Base-by-base conservation (phyloP, 345 rosid species). In the Litchi chinensis region DNA sequence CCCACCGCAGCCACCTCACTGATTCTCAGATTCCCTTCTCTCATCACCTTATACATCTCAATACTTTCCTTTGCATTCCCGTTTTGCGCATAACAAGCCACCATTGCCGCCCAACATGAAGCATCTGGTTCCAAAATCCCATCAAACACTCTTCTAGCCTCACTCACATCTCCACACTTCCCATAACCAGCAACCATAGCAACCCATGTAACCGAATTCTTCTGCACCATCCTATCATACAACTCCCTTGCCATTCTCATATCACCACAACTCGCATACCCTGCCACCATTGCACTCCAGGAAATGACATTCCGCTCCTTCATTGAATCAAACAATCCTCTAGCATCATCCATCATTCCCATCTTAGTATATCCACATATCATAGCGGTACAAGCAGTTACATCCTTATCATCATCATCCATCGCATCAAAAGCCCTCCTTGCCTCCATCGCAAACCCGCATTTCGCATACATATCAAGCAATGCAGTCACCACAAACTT, bases 361-460 rank as follows among this genome's bases (percentile, higher is more conserved):
- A 80, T 75, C 82, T 87, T 88, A 43, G 87, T 82, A 82, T 86
- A 93, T 67, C 92, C 95, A 70, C 85, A 68, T 15, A 93, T 68
- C 89, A 93, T 85, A 8, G 91, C 97, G 2, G 93, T 92, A 84
- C 90, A 92, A 50, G 93, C 82, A 68, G 90, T 87, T 3, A 89
- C 86, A 70, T 88, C 95, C 77, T 86, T 92, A 1, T 83, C 81
- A 0, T 79, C 86, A 2, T 83, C 84, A 2, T 80, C 86, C 81
- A 93, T 88, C 66, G 21, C 83, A 10, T 83, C 89, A 71, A 93
- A 93, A 84, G 91, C 26, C 7, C 75, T 81, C 40, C 70, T 73
- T 0, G 97, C 95, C 8, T 89, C 89, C 15, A 66, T 68, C 6
- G 88, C 8, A 32, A 79, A 85, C 19, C 89, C 88, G 4, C 83